Evolutionary conservation across 495 filamentous ascomycete species (phyloP).

Genomic region (Talaromyces borbonicus): DNA sequence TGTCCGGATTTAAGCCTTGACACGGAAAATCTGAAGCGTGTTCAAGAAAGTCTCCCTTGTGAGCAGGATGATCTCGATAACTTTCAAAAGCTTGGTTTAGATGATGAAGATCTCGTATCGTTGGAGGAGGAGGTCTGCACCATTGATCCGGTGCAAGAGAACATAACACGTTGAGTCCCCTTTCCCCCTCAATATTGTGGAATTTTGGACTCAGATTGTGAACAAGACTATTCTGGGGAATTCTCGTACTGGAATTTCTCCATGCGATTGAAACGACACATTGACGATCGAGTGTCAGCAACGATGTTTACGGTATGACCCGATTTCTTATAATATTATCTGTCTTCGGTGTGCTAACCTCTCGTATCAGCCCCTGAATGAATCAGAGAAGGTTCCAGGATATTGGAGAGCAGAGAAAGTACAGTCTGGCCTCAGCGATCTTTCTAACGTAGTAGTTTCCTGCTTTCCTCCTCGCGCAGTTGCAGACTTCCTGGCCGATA

Average conservation of each 20-base stretch:
- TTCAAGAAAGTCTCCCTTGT: too few relatives aligned
- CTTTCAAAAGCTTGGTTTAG: neutral
- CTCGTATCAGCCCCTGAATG: constrained; percentile 16
- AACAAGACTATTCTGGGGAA: constrained; percentile 45
- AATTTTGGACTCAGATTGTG: neutral
- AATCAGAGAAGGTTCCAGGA: constrained; percentile 31
- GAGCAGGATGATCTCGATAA: neutral
- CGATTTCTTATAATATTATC: neutral
- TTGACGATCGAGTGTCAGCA: constrained; percentile 37
- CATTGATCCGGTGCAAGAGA: constrained; percentile 35
- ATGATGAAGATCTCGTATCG: constrained; percentile 31
- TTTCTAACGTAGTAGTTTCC: constrained; percentile 29
- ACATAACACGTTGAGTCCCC: constrained; percentile 29
- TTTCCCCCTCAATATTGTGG: neutral
- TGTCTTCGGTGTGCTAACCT: neutral
- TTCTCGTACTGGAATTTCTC: constrained; percentile 43
- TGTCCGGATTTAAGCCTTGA: too few relatives aligned
- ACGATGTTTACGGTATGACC: constrained; percentile 28
- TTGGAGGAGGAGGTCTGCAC: constrained; percentile 37
- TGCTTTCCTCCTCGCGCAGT: constrained; percentile 41
- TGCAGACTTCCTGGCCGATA: constrained; percentile 40
- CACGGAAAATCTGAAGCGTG: too few relatives aligned
- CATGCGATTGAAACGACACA: constrained; percentile 37
- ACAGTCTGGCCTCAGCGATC: constrained; percentile 30
- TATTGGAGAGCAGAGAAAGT: constrained; percentile 39